Conservation (phyloP, 1,284 basidiomycete species). For the Ceratobasidium sp. region DNA sequence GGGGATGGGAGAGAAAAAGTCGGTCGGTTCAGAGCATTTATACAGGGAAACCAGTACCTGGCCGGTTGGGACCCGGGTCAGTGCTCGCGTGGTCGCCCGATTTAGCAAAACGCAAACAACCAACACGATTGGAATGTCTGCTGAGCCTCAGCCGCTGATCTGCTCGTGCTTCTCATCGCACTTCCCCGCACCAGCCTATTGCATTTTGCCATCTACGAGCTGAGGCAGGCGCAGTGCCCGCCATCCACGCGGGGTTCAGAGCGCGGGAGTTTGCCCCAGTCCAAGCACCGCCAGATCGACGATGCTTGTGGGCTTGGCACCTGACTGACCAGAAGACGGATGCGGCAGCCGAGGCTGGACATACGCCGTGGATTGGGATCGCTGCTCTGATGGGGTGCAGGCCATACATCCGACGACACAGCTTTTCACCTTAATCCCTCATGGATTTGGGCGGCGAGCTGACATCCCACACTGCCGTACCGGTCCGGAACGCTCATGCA, state of each 20-base stretch:
- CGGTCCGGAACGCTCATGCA: not conserved
- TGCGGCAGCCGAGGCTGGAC: not conserved
- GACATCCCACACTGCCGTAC: not conserved
- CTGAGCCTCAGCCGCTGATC: not conserved
- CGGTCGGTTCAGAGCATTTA: not conserved
- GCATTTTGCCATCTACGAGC: not conserved
- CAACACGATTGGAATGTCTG: too few species aligned
- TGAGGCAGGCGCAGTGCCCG: not conserved
- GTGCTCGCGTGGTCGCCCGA: not conserved
- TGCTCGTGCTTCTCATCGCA: not conserved
- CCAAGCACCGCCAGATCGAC: not conserved
- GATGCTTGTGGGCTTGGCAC: not conserved
- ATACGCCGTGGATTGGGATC: conserved; percentile 15
- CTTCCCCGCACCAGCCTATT: not conserved
- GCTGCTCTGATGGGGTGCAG: too few species aligned
- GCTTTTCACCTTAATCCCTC: conserved; percentile 4
- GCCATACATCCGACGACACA: conserved; percentile 1
- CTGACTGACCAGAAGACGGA: not conserved
- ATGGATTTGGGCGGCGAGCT: not conserved
- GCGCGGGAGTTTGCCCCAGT: not conserved
- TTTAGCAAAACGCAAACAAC: too few species aligned
- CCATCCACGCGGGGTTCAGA: not conserved
- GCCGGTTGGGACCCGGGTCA: not conserved
- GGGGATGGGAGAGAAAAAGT: not conserved
- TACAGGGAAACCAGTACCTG: not conserved